Conservation (phyloP, 331 rosid species). For the Rosa hybrid region DNA sequence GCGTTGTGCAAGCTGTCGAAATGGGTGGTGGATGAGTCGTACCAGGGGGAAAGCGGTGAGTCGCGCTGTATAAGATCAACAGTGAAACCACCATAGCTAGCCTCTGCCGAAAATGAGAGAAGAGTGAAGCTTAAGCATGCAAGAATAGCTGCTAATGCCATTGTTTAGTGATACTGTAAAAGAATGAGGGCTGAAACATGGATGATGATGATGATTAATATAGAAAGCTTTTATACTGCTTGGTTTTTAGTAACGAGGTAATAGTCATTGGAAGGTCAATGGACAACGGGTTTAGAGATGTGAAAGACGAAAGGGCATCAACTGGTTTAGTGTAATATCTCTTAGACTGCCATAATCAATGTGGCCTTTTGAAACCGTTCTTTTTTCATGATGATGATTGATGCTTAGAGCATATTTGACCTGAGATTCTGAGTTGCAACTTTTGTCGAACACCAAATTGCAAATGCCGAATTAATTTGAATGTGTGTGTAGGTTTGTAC, state of each 20-base stretch:
- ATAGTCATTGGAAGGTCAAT: background rate
- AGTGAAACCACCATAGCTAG: slow-evolving; percentile 17
- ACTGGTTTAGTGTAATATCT: background rate
- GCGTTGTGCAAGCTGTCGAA: slow-evolving; percentile 37
- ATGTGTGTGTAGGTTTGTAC: too few relatives aligned
- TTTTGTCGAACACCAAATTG: background rate
- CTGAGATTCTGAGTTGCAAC: background rate
- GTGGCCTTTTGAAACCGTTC: background rate
- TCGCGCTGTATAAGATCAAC: slow-evolving; percentile 51
- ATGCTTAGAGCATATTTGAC: background rate
- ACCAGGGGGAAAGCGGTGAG: slow-evolving; percentile 47
- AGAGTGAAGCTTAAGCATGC: background rate
- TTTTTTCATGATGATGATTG: too few relatives aligned
- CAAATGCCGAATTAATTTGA: too few relatives aligned
- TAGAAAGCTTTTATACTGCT: background rate
- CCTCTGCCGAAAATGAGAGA: background rate
- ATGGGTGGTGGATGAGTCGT: slow-evolving; percentile 33
- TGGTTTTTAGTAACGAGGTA: background rate
- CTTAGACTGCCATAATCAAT: background rate
- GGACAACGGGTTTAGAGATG: background rate
- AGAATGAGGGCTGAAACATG: background rate
- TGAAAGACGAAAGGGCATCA: background rate
- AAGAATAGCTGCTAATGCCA: background rate
- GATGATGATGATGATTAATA: background rate
- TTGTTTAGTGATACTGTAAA: background rate